These are phyloP conservation scores for Eutypa lata DNA, from an alignment of 2,329 filamentous ascomycete species.

Conservation along the genomic window DNA sequence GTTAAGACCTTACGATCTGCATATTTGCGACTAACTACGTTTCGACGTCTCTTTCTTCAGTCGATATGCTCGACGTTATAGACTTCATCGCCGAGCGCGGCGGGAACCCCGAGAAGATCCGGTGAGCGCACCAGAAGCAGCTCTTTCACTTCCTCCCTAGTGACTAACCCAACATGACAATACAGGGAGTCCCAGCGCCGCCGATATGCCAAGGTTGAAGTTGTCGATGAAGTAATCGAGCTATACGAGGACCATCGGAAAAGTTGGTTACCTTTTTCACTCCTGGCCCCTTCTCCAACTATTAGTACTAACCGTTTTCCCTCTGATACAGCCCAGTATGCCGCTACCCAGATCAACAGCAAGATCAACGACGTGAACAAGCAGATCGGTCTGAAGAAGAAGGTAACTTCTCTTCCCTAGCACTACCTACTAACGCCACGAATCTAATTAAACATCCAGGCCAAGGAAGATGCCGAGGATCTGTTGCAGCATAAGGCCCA, in stretches of 20 bases:
- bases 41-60: not conserved
- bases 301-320: slow-evolving; percentile 5
- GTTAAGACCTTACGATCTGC: too few relatives aligned
- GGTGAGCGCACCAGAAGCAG: not conserved
- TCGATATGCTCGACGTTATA: not conserved
- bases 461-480: slow-evolving; percentile 82
- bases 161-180: not conserved
- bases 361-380: slow-evolving; percentile 89
- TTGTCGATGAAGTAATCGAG: slow-evolving; percentile 86
- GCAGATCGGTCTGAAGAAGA: slow-evolving; percentile 87
- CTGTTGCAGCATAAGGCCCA: slow-evolving; percentile 75
- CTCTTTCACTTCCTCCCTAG: not conserved
- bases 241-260: slow-evolving; percentile 82
- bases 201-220: slow-evolving; percentile 74
- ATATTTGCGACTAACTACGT: not conserved
- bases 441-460: slow-evolving; percentile 36
- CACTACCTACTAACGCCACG: not conserved
- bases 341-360: slow-evolving; percentile 73
- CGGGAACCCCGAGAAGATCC: slow-evolving; percentile 83
- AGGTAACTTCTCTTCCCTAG: slow-evolving; percentile 47
- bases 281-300: too few relatives aligned
- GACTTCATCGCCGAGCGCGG: slow-evolving; percentile 85
- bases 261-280: slow-evolving; percentile 57
- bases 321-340: slow-evolving; percentile 61
- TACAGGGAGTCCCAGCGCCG: slow-evolving; percentile 81